Percentiles rank a stretch among this genome's conserved stretches.
Evolutionary conservation across 2,329 filamentous ascomycete species (phyloP).

Genomic region (Verticillium albo-atrum): DNA sequence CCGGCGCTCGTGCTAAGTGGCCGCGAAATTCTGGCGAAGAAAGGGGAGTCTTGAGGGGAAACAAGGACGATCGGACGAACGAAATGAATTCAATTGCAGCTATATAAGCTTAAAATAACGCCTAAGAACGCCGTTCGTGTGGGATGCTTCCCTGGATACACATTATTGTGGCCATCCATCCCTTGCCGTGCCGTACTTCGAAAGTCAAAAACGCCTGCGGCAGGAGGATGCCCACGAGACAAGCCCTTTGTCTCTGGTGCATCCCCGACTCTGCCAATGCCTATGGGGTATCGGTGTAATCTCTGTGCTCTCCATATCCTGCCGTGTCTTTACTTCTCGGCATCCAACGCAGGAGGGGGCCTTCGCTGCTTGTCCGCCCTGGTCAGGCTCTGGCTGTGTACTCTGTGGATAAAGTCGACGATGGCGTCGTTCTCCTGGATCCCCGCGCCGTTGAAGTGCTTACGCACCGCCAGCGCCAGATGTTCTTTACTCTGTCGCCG

Average conservation of each 20-base stretch:
- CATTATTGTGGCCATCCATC: not conserved
- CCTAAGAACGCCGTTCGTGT: not conserved
- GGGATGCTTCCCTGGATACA: not conserved
- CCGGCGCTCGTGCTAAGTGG: not conserved
- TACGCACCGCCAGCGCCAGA: constrained; percentile 67
- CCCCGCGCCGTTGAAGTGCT: constrained; percentile 78
- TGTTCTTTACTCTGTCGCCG: constrained; percentile 68
- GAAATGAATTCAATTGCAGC: not conserved
- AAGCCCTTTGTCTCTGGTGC: not conserved
- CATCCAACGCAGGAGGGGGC: constrained; percentile 2
- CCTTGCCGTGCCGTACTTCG: not conserved
- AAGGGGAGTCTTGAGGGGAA: not conserved
- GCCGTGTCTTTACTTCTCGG: not conserved
- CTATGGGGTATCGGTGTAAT: not conserved
- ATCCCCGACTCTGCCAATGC: not conserved
- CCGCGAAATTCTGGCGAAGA: not conserved
- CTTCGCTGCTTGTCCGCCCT: constrained; percentile 8
- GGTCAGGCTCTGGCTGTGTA: constrained; percentile 24
- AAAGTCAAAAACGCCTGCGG: not conserved
- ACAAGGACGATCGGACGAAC: not conserved
- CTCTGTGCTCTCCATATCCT: not conserved
- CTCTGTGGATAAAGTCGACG: constrained; percentile 72
- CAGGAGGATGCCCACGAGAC: not conserved
- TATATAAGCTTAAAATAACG: not conserved
- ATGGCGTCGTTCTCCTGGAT: constrained; percentile 81